Evolutionary conservation across 2,329 filamentous ascomycete genomes (phyloP), one percentile per base, ranked within the genome.

Genomic region (Huntiella omanensis): DNA sequence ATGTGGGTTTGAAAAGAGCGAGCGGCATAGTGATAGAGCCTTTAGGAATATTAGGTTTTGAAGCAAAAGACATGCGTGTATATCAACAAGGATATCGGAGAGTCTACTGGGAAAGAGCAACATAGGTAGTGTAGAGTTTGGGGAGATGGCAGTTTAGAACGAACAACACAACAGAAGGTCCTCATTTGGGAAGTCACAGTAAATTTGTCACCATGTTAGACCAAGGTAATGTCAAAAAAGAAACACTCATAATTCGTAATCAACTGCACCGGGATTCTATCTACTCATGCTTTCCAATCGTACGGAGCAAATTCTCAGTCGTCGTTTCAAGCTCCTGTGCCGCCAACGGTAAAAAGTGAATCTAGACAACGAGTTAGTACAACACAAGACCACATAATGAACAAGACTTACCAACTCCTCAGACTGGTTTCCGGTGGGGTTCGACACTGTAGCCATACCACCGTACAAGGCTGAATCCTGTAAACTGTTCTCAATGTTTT

Each of bases 391-490:
- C 8, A 12, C 8, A 7, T 19, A 28, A 19, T 5, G 11, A 10
- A n/a, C n/a, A 39, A 47, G 48, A 62, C 73, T 62, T 67, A 88
- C 83, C 61, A 84, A 68, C 53, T 93, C 84, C 58, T 86, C 81
- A 7, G 71, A 62, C 10, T 43, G 40, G 15, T 43, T 43, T 34
- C 40, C 40, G 8, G 43, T 42, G 10, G 47, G 40, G 38, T 69
- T 68, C 4, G 67, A 63, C 13, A 33, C 28, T 17, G 40, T 43
- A 41, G 69, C 65, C 5, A 64, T 65, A 49, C 69, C 70, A 4
- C 85, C 84, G 62, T 78, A 96, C 17, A 96, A 63, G 4, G 84
- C 77, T 1, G 77, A 66, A 53, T 96, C 88, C 1, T 83, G 83
- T 43, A 85, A 63, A 56, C 85, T 93, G 7, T 73, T 70, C 43